Percentiles rank a stretch among this genome's conserved stretches.
Evolutionary conservation across 345 rosid genomes (phyloP).

Genomic region (Eucalyptus cladocalyx): DNA sequence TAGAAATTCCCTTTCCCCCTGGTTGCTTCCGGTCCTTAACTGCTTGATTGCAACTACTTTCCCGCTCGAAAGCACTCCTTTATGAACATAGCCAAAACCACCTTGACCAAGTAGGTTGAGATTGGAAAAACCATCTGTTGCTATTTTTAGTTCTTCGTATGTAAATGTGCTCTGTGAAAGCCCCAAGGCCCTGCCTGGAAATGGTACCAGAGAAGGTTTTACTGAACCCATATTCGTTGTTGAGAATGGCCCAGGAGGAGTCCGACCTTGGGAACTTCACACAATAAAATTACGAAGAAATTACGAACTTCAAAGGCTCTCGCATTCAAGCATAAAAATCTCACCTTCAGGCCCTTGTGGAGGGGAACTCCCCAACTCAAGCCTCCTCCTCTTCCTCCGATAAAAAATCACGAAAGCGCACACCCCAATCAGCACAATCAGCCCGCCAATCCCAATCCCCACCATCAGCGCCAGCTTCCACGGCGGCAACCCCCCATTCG

Average conservation of each 20-base stretch:
- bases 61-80: constrained; percentile 45
- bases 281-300: neutral
- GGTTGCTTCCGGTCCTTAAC: constrained; percentile 49
- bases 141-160: neutral
- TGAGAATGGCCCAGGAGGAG: neutral
- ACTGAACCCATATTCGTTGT: neutral
- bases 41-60: constrained; percentile 50
- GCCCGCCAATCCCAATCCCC: constrained; percentile 8
- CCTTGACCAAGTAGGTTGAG: neutral
- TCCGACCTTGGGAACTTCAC: neutral
- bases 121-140: neutral
- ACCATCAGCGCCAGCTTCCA: constrained; percentile 6
- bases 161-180: neutral
- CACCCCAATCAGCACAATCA: constrained; percentile 8
- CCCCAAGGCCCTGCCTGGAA: neutral
- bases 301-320: neutral
- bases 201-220: too few relatives aligned
- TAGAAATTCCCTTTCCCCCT: constrained; percentile 53
- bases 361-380: neutral
- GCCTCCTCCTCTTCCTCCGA: constrained; percentile 6
- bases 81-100: constrained; percentile 52
- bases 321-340: neutral
- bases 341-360: constrained; percentile 8
- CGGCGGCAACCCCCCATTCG: neutral
- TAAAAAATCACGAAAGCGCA: neutral